A percentile compares a stretch with the other conserved stretches of the same genome.
Evolutionary conservation across 2,329 filamentous ascomycete species (phyloP).

Genomic region (Simplicillium aogashimaense): DNA sequence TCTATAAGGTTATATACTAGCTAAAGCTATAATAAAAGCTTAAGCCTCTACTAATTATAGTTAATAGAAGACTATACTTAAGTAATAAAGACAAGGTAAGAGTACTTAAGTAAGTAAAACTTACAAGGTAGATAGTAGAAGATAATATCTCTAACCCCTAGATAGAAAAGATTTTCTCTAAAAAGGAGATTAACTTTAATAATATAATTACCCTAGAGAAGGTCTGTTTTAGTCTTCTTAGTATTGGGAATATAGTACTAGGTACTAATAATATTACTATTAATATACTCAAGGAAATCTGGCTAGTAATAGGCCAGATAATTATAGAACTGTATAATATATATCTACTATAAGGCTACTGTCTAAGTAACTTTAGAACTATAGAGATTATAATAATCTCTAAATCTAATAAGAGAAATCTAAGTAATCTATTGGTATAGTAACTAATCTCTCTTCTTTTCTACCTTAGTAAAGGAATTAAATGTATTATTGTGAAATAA

Average conservation of each 20-base stretch:
- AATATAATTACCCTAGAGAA: slow-evolving; percentile 9
- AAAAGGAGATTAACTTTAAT: slow-evolving; percentile 7
- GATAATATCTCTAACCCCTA: slow-evolving; percentile 10
- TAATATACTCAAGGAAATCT: slow-evolving; percentile 7
- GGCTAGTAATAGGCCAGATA: slow-evolving; percentile 1
- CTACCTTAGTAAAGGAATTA: slow-evolving; percentile 15
- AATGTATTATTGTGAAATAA: slow-evolving; percentile 13
- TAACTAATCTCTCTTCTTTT: slow-evolving; percentile 15
- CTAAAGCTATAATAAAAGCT: neutral
- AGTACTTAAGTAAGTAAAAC: slow-evolving; percentile 9
- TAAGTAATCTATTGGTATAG: slow-evolving; percentile 9
- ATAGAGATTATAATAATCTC: slow-evolving; percentile 14
- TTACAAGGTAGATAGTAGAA: slow-evolving; percentile 5
- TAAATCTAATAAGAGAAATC: slow-evolving; percentile 13
- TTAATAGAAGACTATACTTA: neutral
- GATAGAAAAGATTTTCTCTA: slow-evolving; percentile 1
- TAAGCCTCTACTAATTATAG: neutral
- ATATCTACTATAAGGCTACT: slow-evolving; percentile 7
- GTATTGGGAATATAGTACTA: slow-evolving; percentile 11
- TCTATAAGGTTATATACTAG: slow-evolving; percentile 2
- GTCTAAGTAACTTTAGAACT: slow-evolving; percentile 11
- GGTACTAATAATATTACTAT: slow-evolving; percentile 11
- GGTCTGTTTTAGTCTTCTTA: slow-evolving; percentile 7
- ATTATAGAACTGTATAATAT: slow-evolving; percentile 3
- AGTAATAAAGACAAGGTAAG: slow-evolving; percentile 8